Evolutionary conservation across 768 basidiomycete genomes (phyloP).

Genomic region (Auriculariales sp.): DNA sequence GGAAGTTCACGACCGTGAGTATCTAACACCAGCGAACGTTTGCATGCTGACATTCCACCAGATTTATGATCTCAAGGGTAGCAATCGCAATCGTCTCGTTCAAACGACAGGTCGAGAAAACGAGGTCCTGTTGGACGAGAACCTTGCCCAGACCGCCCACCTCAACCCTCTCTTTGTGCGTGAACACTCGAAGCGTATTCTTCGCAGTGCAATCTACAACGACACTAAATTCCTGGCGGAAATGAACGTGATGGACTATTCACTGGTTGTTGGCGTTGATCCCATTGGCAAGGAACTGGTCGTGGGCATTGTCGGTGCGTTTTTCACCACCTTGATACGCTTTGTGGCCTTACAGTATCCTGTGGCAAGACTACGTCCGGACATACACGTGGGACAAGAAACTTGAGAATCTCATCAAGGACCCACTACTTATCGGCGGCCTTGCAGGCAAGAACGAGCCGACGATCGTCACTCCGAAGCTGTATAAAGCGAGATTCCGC

Average conservation of each 20-base stretch:
- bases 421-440: slow-evolving; percentile 73
- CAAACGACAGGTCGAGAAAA: slow-evolving; percentile 81
- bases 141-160: slow-evolving; percentile 79
- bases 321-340: not conserved
- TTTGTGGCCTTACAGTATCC: not conserved
- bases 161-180: slow-evolving; percentile 83
- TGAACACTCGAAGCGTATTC: slow-evolving; percentile 90
- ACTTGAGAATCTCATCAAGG: slow-evolving; percentile 96
- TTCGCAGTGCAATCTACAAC: slow-evolving; percentile 81
- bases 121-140: slow-evolving; percentile 92
- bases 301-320: slow-evolving; percentile 88
- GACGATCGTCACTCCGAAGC: slow-evolving; percentile 91
- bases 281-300: slow-evolving; percentile 79
- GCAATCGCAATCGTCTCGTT: slow-evolving; percentile 85
- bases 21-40: not conserved
- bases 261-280: slow-evolving; percentile 91
- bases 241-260: slow-evolving; percentile 97
- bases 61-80: slow-evolving; percentile 97
- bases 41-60: slow-evolving; percentile 15
- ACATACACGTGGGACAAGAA: slow-evolving; percentile 99
- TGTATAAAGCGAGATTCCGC: slow-evolving; percentile 79
- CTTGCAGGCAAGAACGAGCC: slow-evolving; percentile 77
- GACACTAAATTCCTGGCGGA: slow-evolving; percentile 92
- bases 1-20: slow-evolving; percentile 69
- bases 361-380: slow-evolving; percentile 66